These are phyloP conservation scores for Thecaphora thlaspeos DNA, from an alignment of 1,284 basidiomycete genomes.

Conservation along the genomic window DNA sequence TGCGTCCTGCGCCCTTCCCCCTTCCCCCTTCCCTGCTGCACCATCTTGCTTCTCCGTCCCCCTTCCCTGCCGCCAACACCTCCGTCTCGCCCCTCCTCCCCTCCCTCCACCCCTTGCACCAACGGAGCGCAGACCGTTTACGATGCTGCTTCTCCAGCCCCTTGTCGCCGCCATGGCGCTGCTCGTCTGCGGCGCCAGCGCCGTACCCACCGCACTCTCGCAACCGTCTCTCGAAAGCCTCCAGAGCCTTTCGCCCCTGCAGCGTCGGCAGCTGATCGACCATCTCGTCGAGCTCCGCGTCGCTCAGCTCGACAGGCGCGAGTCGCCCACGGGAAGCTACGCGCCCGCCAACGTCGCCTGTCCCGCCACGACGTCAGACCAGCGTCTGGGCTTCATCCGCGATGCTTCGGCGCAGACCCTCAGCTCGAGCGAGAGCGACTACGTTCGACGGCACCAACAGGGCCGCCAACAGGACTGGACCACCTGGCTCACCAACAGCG, in stretches of 20 bases:
- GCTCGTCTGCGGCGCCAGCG: background rate
- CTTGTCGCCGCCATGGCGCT: background rate
- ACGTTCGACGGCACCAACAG: constrained; percentile 30
- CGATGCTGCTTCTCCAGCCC: background rate
- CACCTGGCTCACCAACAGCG: constrained; percentile 37
- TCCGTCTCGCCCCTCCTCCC: too few relatives aligned
- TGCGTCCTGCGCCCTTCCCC: too few relatives aligned
- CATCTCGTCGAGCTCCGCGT: constrained; percentile 23
- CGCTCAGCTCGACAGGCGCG: constrained; percentile 21
- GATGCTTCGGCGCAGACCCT: constrained; percentile 36
- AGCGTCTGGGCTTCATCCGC: constrained; percentile 41
- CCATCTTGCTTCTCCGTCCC: background rate
- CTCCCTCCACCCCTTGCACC: too few relatives aligned
- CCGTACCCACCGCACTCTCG: too few relatives aligned
- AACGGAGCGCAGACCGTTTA: background rate
- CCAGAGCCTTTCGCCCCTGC: background rate
- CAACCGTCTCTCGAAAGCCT: background rate
- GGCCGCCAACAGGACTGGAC: constrained; percentile 26
- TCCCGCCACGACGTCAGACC: constrained; percentile 28
- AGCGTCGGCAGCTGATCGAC: constrained; percentile 9
- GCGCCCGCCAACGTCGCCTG: constrained; percentile 43
- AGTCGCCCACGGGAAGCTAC: constrained; percentile 36
- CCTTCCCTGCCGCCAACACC: too few relatives aligned
- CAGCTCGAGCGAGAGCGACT: constrained; percentile 30
- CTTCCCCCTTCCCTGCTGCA: too few relatives aligned